Evolutionary conservation across 2,329 filamentous ascomycete genomes (phyloP).

Genomic region (Microsporum canis): DNA sequence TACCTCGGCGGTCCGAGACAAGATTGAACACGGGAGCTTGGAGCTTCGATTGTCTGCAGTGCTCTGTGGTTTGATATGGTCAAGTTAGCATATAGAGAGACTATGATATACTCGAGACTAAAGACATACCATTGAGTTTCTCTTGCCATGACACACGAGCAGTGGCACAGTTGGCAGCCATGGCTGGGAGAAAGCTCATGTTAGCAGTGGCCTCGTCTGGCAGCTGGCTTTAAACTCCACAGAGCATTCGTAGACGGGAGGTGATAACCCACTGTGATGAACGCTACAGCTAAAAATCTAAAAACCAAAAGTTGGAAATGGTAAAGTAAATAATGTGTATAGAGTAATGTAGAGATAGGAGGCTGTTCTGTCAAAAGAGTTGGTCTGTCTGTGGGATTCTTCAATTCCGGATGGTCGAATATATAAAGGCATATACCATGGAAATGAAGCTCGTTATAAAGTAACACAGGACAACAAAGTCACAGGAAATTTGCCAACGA

Average conservation of each 20-base stretch:
- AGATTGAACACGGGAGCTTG: conserved; percentile 54
- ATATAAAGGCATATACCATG: background rate
- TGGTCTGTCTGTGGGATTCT: background rate
- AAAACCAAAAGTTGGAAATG: background rate
- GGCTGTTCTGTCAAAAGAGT: background rate
- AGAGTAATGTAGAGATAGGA: background rate
- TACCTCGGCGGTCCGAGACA: conserved; percentile 65
- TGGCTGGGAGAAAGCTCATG: conserved; percentile 2
- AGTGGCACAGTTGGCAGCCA: conserved; percentile 18
- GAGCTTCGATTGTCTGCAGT: conserved; percentile 46
- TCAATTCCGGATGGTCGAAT: background rate
- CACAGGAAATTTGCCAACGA: conserved; percentile 1
- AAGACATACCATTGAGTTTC: conserved; percentile 42
- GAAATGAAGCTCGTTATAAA: conserved; percentile 5
- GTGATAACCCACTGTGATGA: background rate
- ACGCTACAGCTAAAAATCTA: background rate
- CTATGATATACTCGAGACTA: conserved; percentile 11
- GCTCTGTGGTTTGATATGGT: conserved; percentile 36
- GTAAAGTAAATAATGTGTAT: background rate
- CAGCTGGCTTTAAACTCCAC: background rate
- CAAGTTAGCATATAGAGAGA: conserved; percentile 7
- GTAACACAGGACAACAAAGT: conserved; percentile 2
- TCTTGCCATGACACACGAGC: conserved; percentile 42
- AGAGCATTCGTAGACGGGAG: background rate
- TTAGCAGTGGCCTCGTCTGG: background rate